These are phyloP conservation scores for Panicum virgatum DNA, from an alignment of 202 grass and related monocot species.

Conservation along the genomic window DNA sequence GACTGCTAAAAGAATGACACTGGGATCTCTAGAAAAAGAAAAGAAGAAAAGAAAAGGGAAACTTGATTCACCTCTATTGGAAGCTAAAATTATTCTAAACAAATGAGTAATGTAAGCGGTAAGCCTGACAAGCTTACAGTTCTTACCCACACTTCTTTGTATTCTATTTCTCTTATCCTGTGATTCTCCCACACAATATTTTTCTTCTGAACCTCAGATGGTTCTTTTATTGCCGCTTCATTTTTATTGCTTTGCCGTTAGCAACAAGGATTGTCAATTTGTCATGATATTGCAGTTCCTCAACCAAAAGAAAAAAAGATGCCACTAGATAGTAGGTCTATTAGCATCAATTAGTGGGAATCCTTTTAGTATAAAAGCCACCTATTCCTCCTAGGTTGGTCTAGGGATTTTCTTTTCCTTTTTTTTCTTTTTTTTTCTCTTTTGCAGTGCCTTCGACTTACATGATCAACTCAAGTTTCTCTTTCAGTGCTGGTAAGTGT, in stretches of 20 bases:
- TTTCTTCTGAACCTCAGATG: constrained; percentile 4
- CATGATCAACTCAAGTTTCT: constrained; percentile 22
- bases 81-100: constrained; percentile 10
- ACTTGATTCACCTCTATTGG: neutral
- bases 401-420: neutral
- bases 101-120: constrained; percentile 18
- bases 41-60: neutral
- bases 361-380: neutral
- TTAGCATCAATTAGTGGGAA: constrained; percentile 21
- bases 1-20: constrained; percentile 3
- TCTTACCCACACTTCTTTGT: constrained; percentile 12
- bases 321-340: too few relatives aligned
- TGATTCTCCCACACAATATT: constrained; percentile 10
- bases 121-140: constrained; percentile 19
- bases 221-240: constrained; percentile 11
- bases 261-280: neutral
- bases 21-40: constrained; percentile 18
- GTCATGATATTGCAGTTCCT: constrained; percentile 21
- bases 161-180: neutral
- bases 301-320: too few relatives aligned
- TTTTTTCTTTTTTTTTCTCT: too few relatives aligned
- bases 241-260: constrained; percentile 4
- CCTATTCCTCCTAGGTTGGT: neutral
- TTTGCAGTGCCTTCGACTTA: constrained; percentile 14
- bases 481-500: neutral